Evolutionary conservation across 208 protist genomes (phyloP).

Genomic region (Acanthamoeba royreba): DNA sequence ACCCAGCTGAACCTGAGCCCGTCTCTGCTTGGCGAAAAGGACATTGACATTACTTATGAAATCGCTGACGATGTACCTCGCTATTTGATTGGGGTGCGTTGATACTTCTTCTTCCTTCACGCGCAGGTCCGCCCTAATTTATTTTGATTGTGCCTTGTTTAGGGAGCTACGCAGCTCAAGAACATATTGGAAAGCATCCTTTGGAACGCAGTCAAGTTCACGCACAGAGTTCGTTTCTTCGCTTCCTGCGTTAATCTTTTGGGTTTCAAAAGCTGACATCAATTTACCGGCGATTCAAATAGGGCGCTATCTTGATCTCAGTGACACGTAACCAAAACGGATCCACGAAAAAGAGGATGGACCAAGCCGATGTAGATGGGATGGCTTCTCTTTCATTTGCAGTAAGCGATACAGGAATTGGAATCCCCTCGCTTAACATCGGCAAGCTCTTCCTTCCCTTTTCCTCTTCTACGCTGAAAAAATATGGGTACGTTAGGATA

Average conservation of each 20-base stretch:
- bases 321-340: not conserved
- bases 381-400: not conserved
- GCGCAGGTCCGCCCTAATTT: not conserved
- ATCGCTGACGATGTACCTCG: not conserved
- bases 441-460: conserved; percentile 25
- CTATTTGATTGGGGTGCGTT: not conserved
- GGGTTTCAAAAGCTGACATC: not conserved
- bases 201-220: conserved; percentile 15
- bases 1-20: not conserved
- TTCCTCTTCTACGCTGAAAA: not conserved
- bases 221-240: not conserved
- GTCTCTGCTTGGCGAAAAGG: not conserved
- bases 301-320: not conserved
- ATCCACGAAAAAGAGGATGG: not conserved
- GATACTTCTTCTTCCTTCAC: not conserved
- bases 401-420: not conserved
- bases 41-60: not conserved
- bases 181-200: conserved; percentile 8
- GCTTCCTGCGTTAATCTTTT: not conserved
- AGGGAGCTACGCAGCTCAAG: not conserved
- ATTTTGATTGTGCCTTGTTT: not conserved
- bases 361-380: not conserved
- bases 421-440: not conserved
- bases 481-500: not conserved
- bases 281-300: not conserved